Conservation (phyloP, 768 basidiomycete genomes). For the Hypholoma sublateritium region DNA sequence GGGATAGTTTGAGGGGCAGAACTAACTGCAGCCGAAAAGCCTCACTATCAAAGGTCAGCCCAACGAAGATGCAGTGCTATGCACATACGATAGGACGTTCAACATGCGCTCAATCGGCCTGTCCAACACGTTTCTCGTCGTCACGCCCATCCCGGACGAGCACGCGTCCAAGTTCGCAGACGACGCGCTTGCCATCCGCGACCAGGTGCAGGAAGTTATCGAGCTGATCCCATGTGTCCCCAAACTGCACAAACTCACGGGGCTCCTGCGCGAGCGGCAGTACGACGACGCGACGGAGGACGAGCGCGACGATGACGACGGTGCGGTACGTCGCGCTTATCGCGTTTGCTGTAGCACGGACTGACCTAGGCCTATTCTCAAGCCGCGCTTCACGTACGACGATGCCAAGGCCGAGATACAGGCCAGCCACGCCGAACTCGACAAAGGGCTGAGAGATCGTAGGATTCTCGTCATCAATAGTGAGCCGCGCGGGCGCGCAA, state of each 20-base stretch:
- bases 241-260: conserved; percentile 63
- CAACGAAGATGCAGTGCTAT: conserved; percentile 87
- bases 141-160: conserved; percentile 48
- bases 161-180: conserved; percentile 26
- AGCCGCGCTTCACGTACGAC: conserved; percentile 52
- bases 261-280: conserved; percentile 59
- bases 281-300: conserved; percentile 77
- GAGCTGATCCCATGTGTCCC: conserved; percentile 82
- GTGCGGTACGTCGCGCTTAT: conserved; percentile 6
- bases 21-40: conserved; percentile 33
- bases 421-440: conserved; percentile 79
- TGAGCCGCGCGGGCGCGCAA: conserved; percentile 22
- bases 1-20: neutral
- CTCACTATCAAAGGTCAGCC: conserved; percentile 79
- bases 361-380: conserved; percentile 6
- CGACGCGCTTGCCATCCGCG: conserved; percentile 66
- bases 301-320: conserved; percentile 21
- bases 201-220: conserved; percentile 80
- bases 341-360: neutral
- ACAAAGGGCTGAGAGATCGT: conserved; percentile 58
- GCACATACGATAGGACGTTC: conserved; percentile 81
- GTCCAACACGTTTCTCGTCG: conserved; percentile 84
- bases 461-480: conserved; percentile 76
- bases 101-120: conserved; percentile 80
- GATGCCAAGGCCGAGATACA: conserved; percentile 69